Conservation (phyloP, 2,329 filamentous ascomycete genomes). For the Sodiomyces alkalinus region DNA sequence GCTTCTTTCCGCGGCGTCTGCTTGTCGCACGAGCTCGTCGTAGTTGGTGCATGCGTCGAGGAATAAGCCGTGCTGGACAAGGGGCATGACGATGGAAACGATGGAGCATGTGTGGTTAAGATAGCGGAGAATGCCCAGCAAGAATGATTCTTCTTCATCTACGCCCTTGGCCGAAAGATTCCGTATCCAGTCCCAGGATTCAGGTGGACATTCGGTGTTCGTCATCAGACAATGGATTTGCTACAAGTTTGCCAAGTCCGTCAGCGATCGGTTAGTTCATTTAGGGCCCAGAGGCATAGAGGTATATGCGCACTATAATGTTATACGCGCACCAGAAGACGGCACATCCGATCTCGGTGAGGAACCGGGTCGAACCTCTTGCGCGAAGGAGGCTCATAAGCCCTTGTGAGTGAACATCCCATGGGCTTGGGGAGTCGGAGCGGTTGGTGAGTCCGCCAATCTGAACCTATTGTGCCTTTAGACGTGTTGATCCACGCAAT, state of each 20-base stretch:
- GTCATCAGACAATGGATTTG: constrained; percentile 21
- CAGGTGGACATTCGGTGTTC: constrained; percentile 18
- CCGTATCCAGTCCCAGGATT: constrained; percentile 22
- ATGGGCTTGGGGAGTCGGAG: no score
- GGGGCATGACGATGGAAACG: constrained; percentile 3
- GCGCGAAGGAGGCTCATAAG: constrained; percentile 20
- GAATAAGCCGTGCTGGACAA: neutral
- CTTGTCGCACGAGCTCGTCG: constrained; percentile 7
- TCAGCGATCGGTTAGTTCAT: constrained; percentile 5
- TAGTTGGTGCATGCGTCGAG: constrained; percentile 3
- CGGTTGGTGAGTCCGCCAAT: constrained; percentile 22
- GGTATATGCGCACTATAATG: constrained; percentile 23
- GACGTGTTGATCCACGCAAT: constrained; percentile 1
- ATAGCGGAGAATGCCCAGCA: constrained; percentile 2
- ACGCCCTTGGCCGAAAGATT: neutral
- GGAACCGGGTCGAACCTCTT: constrained; percentile 14
- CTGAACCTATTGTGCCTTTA: constrained; percentile 14
- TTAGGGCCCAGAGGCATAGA: no score
- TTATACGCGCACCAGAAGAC: constrained; percentile 23
- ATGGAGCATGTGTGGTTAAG: constrained; percentile 3
- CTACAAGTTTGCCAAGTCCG: constrained; percentile 11
- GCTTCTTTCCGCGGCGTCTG: constrained; percentile 13
- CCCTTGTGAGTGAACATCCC: constrained; percentile 21
- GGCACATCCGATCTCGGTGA: constrained; percentile 11
- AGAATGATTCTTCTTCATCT: neutral